Conservation (phyloP, 768 basidiomycete genomes). For the Kwoniella newhampshirensis region DNA sequence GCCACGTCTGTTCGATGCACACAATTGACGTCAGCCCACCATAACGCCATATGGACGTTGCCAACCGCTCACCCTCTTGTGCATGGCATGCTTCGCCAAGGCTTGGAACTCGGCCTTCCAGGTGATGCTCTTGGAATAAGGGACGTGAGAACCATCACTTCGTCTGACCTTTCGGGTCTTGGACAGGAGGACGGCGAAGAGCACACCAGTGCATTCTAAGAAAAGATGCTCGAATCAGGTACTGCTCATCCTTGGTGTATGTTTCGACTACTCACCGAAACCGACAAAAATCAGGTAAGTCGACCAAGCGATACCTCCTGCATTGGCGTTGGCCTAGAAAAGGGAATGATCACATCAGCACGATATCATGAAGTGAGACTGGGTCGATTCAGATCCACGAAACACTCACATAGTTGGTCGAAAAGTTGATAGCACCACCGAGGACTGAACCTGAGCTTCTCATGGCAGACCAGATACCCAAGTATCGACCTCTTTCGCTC, state of each 20-base stretch:
- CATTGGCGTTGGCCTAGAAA: too few relatives aligned
- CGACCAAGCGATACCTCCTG: conserved; percentile 18
- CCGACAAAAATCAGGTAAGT: conserved; percentile 34
- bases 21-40: neutral
- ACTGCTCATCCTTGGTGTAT: too few relatives aligned
- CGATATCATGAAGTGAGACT: too few relatives aligned
- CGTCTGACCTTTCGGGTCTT: conserved; percentile 24
- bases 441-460: conserved; percentile 22
- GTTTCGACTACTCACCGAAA: too few relatives aligned
- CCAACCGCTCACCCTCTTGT: conserved; percentile 16
- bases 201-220: conserved; percentile 18
- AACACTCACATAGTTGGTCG: conserved; percentile 21
- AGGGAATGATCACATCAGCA: too few relatives aligned
- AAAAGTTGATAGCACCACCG: conserved; percentile 30
- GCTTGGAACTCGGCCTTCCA: conserved; percentile 25
- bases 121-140: conserved; percentile 13
- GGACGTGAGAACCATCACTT: conserved; percentile 26
- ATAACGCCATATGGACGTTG: neutral
- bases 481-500: conserved; percentile 18
- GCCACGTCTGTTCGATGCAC: conserved; percentile 13
- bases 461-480: conserved; percentile 30
- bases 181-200: conserved; percentile 22
- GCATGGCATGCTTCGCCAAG: conserved; percentile 13
- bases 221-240: too few relatives aligned
- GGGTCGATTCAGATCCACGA: too few relatives aligned